These are phyloP conservation scores for Acanthamoeba royreba DNA, from an alignment of 208 protist species.

Conservation along the genomic window DNA sequence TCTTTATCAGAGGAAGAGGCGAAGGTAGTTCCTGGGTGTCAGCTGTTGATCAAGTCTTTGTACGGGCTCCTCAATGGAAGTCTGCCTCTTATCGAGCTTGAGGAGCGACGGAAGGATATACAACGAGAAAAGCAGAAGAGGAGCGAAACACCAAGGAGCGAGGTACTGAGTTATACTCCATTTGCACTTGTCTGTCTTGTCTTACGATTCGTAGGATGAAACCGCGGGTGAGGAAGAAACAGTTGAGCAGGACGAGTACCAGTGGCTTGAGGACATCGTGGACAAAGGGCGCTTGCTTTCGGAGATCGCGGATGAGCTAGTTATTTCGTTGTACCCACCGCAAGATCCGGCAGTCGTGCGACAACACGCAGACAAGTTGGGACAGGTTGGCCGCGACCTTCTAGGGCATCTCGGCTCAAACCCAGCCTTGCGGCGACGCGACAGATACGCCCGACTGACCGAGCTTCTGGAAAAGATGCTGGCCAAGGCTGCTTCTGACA, in stretches of 20 bases:
- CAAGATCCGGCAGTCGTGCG: neutral
- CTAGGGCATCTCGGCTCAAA: neutral
- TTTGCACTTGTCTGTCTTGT: neutral
- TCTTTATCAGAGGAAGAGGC: neutral
- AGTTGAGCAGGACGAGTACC: neutral
- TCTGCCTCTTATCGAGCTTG: neutral
- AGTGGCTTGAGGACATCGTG: neutral
- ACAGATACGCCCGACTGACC: neutral
- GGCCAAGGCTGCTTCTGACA: neutral
- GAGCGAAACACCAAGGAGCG: neutral
- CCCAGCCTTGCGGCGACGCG: neutral
- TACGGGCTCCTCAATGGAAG: conserved; percentile 26
- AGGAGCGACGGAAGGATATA: conserved; percentile 10
- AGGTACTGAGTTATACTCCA: neutral
- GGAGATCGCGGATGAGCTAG: neutral
- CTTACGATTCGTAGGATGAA: neutral
- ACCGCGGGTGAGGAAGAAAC: neutral
- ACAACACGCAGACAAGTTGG: neutral
- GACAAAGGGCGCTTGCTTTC: neutral
- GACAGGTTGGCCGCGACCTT: neutral
- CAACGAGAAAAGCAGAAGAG: neutral
- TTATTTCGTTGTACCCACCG: conserved; percentile 11
- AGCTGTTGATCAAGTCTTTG: conserved; percentile 10
- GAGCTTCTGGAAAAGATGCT: neutral
- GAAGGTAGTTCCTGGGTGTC: conserved; percentile 3